Evolutionary conservation across 1,139 yeast genomes (phyloP).

Genomic region (Fermentozyma sake): DNA sequence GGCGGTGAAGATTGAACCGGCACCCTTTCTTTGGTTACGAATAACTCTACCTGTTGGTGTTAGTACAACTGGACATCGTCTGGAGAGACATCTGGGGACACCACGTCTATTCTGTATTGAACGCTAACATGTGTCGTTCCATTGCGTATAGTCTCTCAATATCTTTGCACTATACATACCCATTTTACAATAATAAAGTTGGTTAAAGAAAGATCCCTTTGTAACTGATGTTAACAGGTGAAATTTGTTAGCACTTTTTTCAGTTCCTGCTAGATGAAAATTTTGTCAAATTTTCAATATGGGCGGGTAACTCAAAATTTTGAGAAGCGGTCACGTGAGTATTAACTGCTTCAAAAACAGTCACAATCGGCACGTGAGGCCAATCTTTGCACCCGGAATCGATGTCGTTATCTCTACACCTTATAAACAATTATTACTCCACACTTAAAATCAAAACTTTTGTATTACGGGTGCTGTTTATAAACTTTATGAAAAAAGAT

Average conservation of each 20-base stretch:
- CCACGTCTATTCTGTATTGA: too few relatives aligned
- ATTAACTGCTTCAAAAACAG: conserved; percentile 6
- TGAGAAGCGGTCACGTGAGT: conserved; percentile 2
- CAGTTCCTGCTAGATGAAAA: too few relatives aligned
- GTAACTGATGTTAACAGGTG: too few relatives aligned
- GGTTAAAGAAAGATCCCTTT: too few relatives aligned
- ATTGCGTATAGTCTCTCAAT: too few relatives aligned
- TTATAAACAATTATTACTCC: too few relatives aligned
- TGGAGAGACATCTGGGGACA: too few relatives aligned
- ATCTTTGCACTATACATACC: too few relatives aligned
- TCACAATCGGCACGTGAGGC: conserved; percentile 5
- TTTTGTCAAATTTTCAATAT: conserved; percentile 7
- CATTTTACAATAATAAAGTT: conserved; percentile 12
- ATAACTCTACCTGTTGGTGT: conserved; percentile 89
- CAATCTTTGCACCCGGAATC: too few relatives aligned
- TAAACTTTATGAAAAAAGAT: conserved; percentile 3
- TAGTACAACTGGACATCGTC: conserved; percentile 7
- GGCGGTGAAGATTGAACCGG: conserved; percentile 99
- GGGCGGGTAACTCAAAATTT: conserved; percentile 1
- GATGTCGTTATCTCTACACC: too few relatives aligned
- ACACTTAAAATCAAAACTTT: conserved; percentile 1
- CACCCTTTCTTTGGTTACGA: conserved; percentile 99
- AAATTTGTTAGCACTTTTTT: too few relatives aligned
- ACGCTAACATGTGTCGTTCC: neutral
- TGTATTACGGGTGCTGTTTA: too few relatives aligned